phyloP scores from a whole-genome alignment of 768 basidiomycete species.

The Boletellus sp. region DNA sequence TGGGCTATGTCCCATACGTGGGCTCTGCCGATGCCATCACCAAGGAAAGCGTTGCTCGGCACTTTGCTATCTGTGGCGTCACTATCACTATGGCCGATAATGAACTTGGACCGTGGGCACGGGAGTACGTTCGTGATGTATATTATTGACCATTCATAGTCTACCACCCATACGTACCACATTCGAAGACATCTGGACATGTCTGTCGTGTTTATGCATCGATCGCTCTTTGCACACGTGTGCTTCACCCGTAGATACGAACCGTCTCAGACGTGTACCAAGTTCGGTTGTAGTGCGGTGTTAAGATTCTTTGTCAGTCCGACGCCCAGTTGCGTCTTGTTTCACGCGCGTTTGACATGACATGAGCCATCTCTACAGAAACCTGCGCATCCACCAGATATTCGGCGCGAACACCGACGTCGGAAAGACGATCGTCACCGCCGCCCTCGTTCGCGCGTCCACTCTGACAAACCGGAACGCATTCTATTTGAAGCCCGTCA shows the following conservation, averaged over 20 bases:
- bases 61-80: slow-evolving; percentile 42
- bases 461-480: slow-evolving; percentile 49
- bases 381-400: slow-evolving; percentile 83
- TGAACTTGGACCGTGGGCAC: slow-evolving; percentile 40
- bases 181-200: slow-evolving; percentile 25
- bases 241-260: slow-evolving; percentile 5
- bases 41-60: slow-evolving; percentile 35
- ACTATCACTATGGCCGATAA: slow-evolving; percentile 33
- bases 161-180: slow-evolving; percentile 14
- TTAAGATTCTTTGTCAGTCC: slow-evolving; percentile 5
- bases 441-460: slow-evolving; percentile 81
- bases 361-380: slow-evolving; percentile 83
- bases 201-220: slow-evolving; percentile 19
- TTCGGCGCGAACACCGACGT: slow-evolving; percentile 97
- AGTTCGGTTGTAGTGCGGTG: slow-evolving; percentile 20
- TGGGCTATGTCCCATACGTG: slow-evolving; percentile 31
- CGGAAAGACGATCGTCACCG: slow-evolving; percentile 88
- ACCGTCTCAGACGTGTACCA: neutral
- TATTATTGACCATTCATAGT: slow-evolving; percentile 19
- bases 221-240: neutral
- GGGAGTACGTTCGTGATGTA: slow-evolving; percentile 31
- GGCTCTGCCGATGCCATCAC: slow-evolving; percentile 29
- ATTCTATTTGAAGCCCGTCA: slow-evolving; percentile 86
- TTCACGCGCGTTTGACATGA: slow-evolving; percentile 2
- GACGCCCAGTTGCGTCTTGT: neutral